phyloP scores from a whole-genome alignment of 23 red algal species.

The Gracilaria gracilis region DNA sequence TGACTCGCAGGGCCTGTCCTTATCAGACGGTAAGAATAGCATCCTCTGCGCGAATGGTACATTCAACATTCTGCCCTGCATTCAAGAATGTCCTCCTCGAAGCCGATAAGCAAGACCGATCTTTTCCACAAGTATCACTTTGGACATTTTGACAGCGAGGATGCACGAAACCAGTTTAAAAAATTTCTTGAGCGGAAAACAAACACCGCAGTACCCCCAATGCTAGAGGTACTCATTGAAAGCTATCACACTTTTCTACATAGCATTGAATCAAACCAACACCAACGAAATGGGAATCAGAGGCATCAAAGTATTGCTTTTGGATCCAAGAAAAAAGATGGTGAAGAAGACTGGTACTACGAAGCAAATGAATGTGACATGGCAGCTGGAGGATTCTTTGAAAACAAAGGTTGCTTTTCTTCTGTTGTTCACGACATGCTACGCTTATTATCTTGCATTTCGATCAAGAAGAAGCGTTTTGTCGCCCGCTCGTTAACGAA shows the following conservation, averaged over 20 bases:
- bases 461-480: not conserved
- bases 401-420: not conserved
- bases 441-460: not conserved
- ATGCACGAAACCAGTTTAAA: not conserved
- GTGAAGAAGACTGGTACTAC: not conserved
- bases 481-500: not conserved
- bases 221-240: not conserved
- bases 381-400: not conserved
- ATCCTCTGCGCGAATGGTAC: no score
- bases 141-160: not conserved
- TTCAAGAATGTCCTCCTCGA: not conserved
- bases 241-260: not conserved
- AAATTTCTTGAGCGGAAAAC: not conserved
- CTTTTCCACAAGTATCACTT: not conserved
- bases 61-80: no score
- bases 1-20: no score
- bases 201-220: not conserved
- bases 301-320: not conserved
- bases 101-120: not conserved
- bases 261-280: not conserved
- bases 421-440: not conserved
- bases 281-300: not conserved
- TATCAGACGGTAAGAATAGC: no score
- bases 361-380: not conserved
- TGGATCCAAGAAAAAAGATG: not conserved